Evolutionary conservation across 148 eudicot species (phyloP).

Genomic region (Beta vulgaris): DNA sequence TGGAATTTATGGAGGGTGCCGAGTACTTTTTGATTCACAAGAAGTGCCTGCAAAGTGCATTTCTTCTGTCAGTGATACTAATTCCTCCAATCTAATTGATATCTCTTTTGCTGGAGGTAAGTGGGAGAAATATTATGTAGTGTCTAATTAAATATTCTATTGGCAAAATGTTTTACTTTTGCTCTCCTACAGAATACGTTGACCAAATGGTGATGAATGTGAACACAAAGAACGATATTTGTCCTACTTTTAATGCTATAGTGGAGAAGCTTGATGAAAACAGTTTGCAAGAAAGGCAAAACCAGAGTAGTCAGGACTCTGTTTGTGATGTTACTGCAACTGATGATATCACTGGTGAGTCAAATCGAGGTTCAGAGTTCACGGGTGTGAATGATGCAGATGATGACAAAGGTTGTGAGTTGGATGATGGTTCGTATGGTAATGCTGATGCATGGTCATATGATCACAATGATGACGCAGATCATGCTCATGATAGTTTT

Average conservation of each 20-base stretch:
- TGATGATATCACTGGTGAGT: conserved; percentile 17
- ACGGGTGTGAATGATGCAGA: conserved; percentile 12
- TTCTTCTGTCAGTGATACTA: conserved; percentile 33
- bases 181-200: conserved; percentile 47
- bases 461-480: conserved; percentile 57
- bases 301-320: conserved; percentile 21
- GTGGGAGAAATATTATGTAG: not conserved
- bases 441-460: conserved; percentile 51
- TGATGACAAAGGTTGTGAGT: conserved; percentile 27
- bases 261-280: conserved; percentile 60
- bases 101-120: conserved; percentile 78
- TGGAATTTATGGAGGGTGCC: conserved; percentile 85
- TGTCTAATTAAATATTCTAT: conserved; percentile 10
- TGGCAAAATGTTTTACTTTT: conserved; percentile 1
- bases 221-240: conserved; percentile 50
- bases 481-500: conserved; percentile 42
- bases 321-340: conserved; percentile 13
- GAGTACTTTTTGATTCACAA: conserved; percentile 89
- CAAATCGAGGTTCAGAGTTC: conserved; percentile 17
- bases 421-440: conserved; percentile 39
- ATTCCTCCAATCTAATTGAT: conserved; percentile 50
- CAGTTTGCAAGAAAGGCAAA: conserved; percentile 37
- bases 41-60: conserved; percentile 83
- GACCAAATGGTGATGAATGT: conserved; percentile 66
- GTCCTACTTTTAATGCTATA: conserved; percentile 69